Evolutionary conservation across 129 eudicot genomes (phyloP), one percentile per base, ranked within the genome.

Genomic region (carrot (Daucus carota)): DNA sequence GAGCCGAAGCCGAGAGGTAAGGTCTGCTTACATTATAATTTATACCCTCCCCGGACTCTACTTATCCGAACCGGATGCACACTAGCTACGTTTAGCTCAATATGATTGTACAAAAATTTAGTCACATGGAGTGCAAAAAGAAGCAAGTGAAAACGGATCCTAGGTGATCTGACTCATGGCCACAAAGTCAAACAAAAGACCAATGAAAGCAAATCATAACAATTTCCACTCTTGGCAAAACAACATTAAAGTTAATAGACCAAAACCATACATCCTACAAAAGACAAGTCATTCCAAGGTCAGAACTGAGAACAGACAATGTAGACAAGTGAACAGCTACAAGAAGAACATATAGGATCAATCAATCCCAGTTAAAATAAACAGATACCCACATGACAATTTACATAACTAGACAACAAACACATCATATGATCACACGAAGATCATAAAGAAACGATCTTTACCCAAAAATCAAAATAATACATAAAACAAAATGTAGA

Each of bases 161-260:
- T 38, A 72, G 33, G 69, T 62, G 78, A 75, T 75, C 78, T 7
- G 17, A 75, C 59, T 57, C 54, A 57, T 26, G 54, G 46, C 32
- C 34, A 75, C 28, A 59, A 57, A 40, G 18, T 68, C 60, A 74
- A 74, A 20, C 32, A n/a, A 73, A 73, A 31, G 70, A 31, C 76
- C 66, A 63, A 63, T 33, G 20, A 74, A 52, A 74, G 26, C 45
- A 74, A 18, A 73, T 17, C 33, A 2, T 63, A 26, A 36, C 26
- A 15, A 8, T 46, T 17, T 73, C 62, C 29, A 34, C 52, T 34
- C 18, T 31, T 12, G 32, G 77, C 67, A 52, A 74, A 74, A 52
- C 32, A 52, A 34, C 48, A 34, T 22, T 32, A 14, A 48, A 63
- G 54, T 43, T 43, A 29, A 74, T 50, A 11, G 31, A 74, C 46